Percentiles rank a stretch among this genome's conserved stretches.
Evolutionary conservation across 2,329 filamentous ascomycete genomes (phyloP).

Genomic region (Cytospora mali): DNA sequence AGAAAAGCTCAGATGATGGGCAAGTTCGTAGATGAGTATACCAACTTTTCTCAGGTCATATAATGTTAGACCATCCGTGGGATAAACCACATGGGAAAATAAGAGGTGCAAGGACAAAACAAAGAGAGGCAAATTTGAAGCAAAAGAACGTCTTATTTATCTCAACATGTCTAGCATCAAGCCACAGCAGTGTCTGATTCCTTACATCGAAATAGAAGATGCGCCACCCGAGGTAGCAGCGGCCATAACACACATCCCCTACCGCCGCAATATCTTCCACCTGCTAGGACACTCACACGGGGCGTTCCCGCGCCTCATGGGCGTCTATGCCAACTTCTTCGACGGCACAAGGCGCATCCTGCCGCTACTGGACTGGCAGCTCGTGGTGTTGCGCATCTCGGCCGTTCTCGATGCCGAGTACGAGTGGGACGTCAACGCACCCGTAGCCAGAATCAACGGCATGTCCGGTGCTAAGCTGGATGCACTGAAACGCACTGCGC

Average conservation of each 20-base stretch:
- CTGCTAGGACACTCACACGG: background rate
- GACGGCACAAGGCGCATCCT: conserved; percentile 25
- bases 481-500: conserved; percentile 8
- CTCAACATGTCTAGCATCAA: background rate
- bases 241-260: background rate
- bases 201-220: background rate
- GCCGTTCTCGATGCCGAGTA: conserved; percentile 32
- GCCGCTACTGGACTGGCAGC: conserved; percentile 31
- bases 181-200: background rate
- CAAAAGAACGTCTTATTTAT: no score
- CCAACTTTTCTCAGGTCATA: no score
- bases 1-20: no score
- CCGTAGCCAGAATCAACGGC: conserved; percentile 31
- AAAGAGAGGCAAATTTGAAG: no score
- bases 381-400: conserved; percentile 32
- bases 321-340: conserved; percentile 19
- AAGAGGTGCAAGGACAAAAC: no score
- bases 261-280: background rate
- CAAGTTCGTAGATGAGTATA: no score
- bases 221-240: background rate
- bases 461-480: conserved; percentile 26
- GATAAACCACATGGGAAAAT: no score
- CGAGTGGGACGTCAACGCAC: conserved; percentile 34
- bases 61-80: no score
- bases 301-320: conserved; percentile 27